Conservation (phyloP, 768 basidiomycete species). For the Mycena pura region DNA sequence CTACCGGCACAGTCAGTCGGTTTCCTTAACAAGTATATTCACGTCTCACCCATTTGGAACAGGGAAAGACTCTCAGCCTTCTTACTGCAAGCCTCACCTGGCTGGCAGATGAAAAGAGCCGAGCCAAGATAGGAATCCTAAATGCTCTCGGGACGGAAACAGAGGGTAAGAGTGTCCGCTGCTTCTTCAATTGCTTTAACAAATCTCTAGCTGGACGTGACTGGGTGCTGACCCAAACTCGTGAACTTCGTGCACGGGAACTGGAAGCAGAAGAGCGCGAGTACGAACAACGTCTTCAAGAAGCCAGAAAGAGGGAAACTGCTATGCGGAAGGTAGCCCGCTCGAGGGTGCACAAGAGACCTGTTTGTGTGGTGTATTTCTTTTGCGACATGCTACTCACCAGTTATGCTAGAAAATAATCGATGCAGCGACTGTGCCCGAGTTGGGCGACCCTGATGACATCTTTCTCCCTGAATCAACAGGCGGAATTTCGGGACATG, state of each 20-base stretch:
- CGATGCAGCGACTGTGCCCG: conserved; percentile 14
- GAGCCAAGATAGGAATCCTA: conserved; percentile 72
- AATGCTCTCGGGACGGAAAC: conserved; percentile 43
- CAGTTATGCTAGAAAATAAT: conserved; percentile 21
- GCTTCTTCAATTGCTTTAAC: not conserved
- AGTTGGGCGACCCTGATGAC: conserved; percentile 61
- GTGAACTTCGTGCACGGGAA: conserved; percentile 66
- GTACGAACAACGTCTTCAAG: conserved; percentile 62
- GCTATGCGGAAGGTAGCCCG: conserved; percentile 56
- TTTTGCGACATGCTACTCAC: not conserved
- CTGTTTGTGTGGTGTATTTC: conserved; percentile 46
- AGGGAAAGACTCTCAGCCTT: conserved; percentile 90
- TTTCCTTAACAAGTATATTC: not conserved
- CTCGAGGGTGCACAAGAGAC: conserved; percentile 66
- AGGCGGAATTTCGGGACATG: conserved; percentile 44
- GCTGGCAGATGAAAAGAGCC: conserved; percentile 72
- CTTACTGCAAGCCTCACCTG: conserved; percentile 80
- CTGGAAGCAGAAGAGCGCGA: conserved; percentile 73
- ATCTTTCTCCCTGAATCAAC: conserved; percentile 73
- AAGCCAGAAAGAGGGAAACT: conserved; percentile 70
- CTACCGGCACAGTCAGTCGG: conserved; percentile 80
- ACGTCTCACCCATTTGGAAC: not conserved
- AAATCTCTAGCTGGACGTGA: conserved; percentile 54
- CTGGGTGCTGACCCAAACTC: conserved; percentile 80
- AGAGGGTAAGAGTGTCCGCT: conserved; percentile 27